These are phyloP conservation scores for Carallia pectinifolia DNA, from an alignment of 345 rosid genomes.

Conservation along the genomic window DNA sequence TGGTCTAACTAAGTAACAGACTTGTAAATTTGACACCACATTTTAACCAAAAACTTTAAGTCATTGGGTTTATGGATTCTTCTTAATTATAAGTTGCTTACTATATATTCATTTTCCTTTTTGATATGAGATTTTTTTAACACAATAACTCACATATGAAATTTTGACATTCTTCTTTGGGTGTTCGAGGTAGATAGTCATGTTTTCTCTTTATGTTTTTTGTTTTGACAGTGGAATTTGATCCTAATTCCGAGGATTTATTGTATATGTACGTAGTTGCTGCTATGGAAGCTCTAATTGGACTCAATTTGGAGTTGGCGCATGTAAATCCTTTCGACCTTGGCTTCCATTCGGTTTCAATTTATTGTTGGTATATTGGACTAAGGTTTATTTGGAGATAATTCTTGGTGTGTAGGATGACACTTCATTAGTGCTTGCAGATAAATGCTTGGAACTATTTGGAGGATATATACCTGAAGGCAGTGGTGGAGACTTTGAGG, in stretches of 20 bases:
- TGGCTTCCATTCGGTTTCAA: not conserved
- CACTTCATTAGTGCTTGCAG: constrained; percentile 66
- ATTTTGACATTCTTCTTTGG: constrained; percentile 18
- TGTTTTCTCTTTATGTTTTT: not conserved
- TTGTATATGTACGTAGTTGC: constrained; percentile 40
- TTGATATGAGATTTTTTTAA: no score
- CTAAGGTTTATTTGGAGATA: constrained; percentile 38
- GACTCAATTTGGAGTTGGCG: constrained; percentile 63
- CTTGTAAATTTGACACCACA: no score
- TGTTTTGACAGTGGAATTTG: not conserved
- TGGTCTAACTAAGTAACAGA: no score
- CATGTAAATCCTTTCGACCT: constrained; percentile 34
- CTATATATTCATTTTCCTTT: no score
- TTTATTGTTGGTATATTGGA: not conserved
- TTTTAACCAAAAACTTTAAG: no score
- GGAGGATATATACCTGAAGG: constrained; percentile 26
- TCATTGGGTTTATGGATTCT: no score
- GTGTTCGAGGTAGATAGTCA: constrained; percentile 48
- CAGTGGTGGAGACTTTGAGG: constrained; percentile 22
- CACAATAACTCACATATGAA: no score
- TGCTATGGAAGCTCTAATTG: constrained; percentile 72
- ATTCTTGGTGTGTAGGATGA: constrained; percentile 70
- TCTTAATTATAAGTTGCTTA: no score
- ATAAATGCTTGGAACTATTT: constrained; percentile 47
- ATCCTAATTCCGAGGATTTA: not conserved